Conservation (phyloP, 2,329 filamentous ascomycete species). For the Emydomyces testavorans region DNA sequence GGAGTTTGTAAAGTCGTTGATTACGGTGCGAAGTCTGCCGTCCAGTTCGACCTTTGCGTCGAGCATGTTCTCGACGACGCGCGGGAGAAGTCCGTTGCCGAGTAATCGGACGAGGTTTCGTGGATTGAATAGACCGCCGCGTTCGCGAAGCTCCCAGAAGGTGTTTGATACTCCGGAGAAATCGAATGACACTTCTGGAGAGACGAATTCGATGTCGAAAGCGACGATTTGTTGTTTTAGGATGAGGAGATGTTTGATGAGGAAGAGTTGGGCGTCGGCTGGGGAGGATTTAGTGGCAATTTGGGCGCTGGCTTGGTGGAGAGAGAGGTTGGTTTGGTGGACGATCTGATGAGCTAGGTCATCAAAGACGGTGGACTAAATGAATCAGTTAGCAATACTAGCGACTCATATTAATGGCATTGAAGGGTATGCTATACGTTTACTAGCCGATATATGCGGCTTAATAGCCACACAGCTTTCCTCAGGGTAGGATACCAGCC, state of each 20-base stretch:
- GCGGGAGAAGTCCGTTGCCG: constrained; percentile 48
- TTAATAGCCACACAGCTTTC: constrained; percentile 57
- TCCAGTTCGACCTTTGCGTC: constrained; percentile 60
- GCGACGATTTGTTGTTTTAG: constrained; percentile 93
- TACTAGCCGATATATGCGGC: constrained; percentile 57
- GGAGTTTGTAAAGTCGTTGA: constrained; percentile 53
- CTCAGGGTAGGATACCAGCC: constrained; percentile 57
- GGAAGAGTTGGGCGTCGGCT: constrained; percentile 75
- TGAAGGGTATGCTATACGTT: constrained; percentile 39
- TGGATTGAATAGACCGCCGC: constrained; percentile 55
- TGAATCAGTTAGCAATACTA: constrained; percentile 10
- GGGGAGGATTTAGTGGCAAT: constrained; percentile 52
- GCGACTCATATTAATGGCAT: background rate
- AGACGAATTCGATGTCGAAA: constrained; percentile 76
- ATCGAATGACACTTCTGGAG: constrained; percentile 54
- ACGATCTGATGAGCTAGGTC: constrained; percentile 72
- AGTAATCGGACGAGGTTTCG: constrained; percentile 50
- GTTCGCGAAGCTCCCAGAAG: constrained; percentile 55
- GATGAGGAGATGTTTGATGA: constrained; percentile 87
- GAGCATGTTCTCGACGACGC: constrained; percentile 59
- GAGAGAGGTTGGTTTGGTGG: constrained; percentile 73
- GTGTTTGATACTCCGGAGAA: constrained; percentile 55
- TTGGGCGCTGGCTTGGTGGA: constrained; percentile 62
- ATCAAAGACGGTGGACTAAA: constrained; percentile 54
- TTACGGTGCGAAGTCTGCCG: constrained; percentile 49